A percentile compares a stretch with the other conserved stretches of the same genome.
phyloP scores from a whole-genome alignment of 768 basidiomycete species.

The Aureoboletus auriporus region DNA sequence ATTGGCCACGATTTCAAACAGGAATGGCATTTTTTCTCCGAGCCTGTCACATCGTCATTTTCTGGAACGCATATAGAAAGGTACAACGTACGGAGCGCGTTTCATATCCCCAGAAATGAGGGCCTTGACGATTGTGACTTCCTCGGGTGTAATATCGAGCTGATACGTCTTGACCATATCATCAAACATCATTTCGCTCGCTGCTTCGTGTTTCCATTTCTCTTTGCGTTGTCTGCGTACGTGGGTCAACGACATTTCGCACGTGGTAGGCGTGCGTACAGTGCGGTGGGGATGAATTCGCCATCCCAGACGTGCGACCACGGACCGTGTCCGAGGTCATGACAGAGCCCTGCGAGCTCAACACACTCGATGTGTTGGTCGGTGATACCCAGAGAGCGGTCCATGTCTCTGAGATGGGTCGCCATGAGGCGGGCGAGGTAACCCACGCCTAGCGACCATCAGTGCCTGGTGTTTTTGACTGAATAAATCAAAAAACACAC shows the following conservation, averaged over 20 bases:
- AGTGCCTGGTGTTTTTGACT: neutral
- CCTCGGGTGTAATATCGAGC: conserved; percentile 44
- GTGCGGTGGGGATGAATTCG: conserved; percentile 60
- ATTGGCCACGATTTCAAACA: conserved; percentile 86
- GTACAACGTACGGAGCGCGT: conserved; percentile 46
- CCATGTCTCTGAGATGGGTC: conserved; percentile 49
- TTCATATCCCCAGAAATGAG: conserved; percentile 63
- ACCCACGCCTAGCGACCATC: conserved; percentile 55
- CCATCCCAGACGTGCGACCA: conserved; percentile 86
- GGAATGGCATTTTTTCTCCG: conserved; percentile 57
- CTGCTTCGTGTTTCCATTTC: conserved; percentile 72
- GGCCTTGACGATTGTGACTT: conserved; percentile 66
- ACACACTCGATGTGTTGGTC: conserved; percentile 73
- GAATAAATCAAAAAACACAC: conserved; percentile 31
- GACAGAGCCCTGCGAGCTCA: conserved; percentile 76
- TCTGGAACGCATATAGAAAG: too few relatives aligned
- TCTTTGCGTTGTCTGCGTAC: conserved; percentile 36
- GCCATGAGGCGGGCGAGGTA: conserved; percentile 66
- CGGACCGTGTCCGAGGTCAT: conserved; percentile 83
- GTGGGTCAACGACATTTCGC: too few relatives aligned
- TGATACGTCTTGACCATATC: conserved; percentile 55
- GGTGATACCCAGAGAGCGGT: conserved; percentile 62
- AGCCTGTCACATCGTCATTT: conserved; percentile 9
- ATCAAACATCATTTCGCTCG: conserved; percentile 81
- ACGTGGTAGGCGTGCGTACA: conserved; percentile 40